These are phyloP conservation scores for Apiospora arundinis DNA, from an alignment of 2,329 filamentous ascomycete genomes.

Conservation along the genomic window DNA sequence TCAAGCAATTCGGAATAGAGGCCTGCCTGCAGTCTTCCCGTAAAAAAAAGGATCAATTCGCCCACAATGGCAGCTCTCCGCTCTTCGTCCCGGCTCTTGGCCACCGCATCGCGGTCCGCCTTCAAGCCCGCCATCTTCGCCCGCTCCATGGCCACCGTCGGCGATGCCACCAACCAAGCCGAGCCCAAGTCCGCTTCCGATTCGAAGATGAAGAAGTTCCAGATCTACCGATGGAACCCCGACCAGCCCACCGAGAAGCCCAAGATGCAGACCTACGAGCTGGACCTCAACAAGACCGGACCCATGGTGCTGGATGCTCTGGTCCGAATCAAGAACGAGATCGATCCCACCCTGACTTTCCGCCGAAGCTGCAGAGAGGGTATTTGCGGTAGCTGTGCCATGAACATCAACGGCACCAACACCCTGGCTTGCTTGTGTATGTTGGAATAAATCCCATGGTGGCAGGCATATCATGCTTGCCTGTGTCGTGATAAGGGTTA, in stretches of 20 bases:
- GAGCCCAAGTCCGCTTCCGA: conserved; percentile 64
- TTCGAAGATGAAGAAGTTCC: conserved; percentile 86
- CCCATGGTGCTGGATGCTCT: conserved; percentile 98
- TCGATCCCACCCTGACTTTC: conserved; percentile 96
- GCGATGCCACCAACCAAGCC: conserved; percentile 65
- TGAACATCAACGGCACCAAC: conserved; percentile 99
- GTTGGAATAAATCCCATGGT: conserved; percentile 43
- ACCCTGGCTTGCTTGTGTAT: conserved; percentile 96
- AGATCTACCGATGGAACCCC: conserved; percentile 99
- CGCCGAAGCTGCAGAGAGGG: conserved; percentile 95
- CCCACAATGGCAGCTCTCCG: conserved; percentile 66
- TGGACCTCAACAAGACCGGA: conserved; percentile 98
- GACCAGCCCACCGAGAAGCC: conserved; percentile 93
- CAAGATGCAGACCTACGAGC: conserved; percentile 89
- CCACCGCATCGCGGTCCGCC: conserved; percentile 50
- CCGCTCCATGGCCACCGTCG: conserved; percentile 62
- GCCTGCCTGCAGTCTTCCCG: neutral
- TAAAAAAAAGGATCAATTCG: conserved; percentile 16
- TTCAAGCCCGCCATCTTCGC: conserved; percentile 50
- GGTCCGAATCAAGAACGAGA: conserved; percentile 98
- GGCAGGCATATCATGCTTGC: neutral
- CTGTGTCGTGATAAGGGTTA: neutral
- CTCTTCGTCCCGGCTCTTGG: conserved; percentile 61
- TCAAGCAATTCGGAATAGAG: neutral
- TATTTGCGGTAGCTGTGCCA: conserved; percentile 97